These are phyloP conservation scores for Diospyros kaki DNA, from an alignment of 148 eudicot species.

Conservation along the genomic window DNA sequence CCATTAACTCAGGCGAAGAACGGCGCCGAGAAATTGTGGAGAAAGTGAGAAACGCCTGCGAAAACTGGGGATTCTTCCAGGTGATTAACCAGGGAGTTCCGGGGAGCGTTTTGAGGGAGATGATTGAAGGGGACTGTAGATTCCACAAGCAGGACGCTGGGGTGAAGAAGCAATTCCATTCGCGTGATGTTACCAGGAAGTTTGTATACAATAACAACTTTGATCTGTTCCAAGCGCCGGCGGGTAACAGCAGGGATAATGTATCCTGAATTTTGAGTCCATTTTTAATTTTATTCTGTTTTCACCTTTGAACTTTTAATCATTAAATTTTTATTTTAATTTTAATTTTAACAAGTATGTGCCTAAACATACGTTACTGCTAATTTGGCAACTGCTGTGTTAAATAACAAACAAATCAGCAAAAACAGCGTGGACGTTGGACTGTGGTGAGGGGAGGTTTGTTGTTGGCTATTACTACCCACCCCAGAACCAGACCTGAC, in stretches of 20 bases:
- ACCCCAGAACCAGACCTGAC: conserved; percentile 25
- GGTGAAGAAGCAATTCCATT: conserved; percentile 25
- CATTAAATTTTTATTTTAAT: too few species aligned
- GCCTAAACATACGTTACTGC: too few species aligned
- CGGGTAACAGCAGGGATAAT: conserved; percentile 43
- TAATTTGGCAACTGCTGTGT: too few species aligned
- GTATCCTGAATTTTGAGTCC: conserved; percentile 11
- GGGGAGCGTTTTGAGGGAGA: conserved; percentile 16
- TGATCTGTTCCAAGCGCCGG: conserved; percentile 21
- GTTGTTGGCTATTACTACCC: conserved; percentile 36
- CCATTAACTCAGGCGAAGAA: too few species aligned
- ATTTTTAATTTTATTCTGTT: too few species aligned
- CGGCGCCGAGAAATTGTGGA: neutral
- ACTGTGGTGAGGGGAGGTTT: conserved; percentile 17
- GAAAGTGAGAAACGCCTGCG: conserved; percentile 20
- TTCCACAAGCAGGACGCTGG: conserved; percentile 38
- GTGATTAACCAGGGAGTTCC: conserved; percentile 49
- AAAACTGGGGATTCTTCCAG: conserved; percentile 43
- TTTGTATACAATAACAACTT: conserved; percentile 25
- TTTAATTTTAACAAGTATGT: too few species aligned
- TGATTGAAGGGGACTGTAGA: conserved; percentile 17
- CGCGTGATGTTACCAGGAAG: conserved; percentile 22
- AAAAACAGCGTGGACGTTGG: conserved; percentile 1
- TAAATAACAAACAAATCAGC: too few species aligned
- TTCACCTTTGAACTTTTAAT: too few species aligned